Evolutionary conservation across 1,284 basidiomycete species (phyloP), one percentile per base, ranked within the genome.

Genomic region (Amylostereum areolatum): DNA sequence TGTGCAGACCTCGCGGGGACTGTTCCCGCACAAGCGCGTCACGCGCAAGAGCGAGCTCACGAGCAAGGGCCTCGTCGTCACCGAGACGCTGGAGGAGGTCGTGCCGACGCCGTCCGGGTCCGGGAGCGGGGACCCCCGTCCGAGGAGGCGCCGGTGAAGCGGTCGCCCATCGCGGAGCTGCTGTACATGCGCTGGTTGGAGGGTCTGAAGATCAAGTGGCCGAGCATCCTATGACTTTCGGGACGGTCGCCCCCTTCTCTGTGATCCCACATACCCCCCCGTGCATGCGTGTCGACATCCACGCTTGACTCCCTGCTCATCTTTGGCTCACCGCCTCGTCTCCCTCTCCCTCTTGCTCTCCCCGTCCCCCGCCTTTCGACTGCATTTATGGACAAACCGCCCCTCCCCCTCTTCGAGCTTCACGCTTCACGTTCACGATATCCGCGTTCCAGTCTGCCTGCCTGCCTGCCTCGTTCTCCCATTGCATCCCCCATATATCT

Each of bases 111-210:
- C 77, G 3, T 57, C 68, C 6, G 63, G 69, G 43, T 61, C 64
- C 9, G 59, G 59, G 12, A 61, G 18, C 62, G 69, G 5, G 62
- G 62, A 12, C 49, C 60, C 8, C 45, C 60, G 52, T 45, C 57
- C 9, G 51, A 64, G 3, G 58, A 66, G 9, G 68, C 73, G 8
- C 60, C 70, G 41, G 73, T 78, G 54, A 86, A 83, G 63, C 54
- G 55, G 29, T 87, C 85, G 24, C 93, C 94, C 2, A 93, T 98
- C 36, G 88, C 93, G 18, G 94, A 97, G 63, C 74, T 98, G 55
- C 72, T 98, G 29, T 98, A 97, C 65, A 87, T 95, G 74, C 81
- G 96, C 43, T 98, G 95, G 95, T 71, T 97, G 28, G 92, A 97
- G 62, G 93, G 92, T 2, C 68, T 97, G 48, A 85, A 82, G 68